A percentile compares a stretch with the other conserved stretches of the same genome.
phyloP scores from a whole-genome alignment of 192 early-diverging fungal species.

The Paraglomus occultum region DNA sequence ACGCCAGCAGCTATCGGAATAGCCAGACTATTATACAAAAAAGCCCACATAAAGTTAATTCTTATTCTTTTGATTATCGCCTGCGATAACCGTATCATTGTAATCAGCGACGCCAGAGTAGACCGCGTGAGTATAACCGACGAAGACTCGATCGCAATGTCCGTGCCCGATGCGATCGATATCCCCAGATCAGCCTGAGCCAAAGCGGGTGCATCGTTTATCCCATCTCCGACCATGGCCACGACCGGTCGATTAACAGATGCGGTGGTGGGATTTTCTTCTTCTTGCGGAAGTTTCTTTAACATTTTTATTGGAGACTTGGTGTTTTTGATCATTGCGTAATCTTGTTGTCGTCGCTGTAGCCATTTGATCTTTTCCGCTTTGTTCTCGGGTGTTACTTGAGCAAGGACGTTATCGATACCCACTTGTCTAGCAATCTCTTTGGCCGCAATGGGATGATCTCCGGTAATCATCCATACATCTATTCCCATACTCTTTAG shows the following conservation, averaged over 20 bases:
- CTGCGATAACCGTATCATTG: conserved; percentile 72
- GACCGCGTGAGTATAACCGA: conserved; percentile 79
- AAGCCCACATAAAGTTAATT: conserved; percentile 89
- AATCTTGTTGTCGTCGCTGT: conserved; percentile 30
- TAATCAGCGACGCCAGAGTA: conserved; percentile 74
- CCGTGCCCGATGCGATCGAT: conserved; percentile 85
- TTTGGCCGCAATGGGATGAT: conserved; percentile 60
- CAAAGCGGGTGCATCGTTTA: conserved; percentile 92
- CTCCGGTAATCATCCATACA: conserved; percentile 82
- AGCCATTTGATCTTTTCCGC: conserved; percentile 58
- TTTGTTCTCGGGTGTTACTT: conserved; percentile 75
- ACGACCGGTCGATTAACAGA: conserved; percentile 50
- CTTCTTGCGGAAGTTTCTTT: background rate
- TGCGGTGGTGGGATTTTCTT: background rate
- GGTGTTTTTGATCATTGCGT: background rate
- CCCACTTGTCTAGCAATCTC: conserved; percentile 65
- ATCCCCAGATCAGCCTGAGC: conserved; percentile 90
- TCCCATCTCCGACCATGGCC: conserved; percentile 94
- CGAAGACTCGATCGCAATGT: conserved; percentile 88
- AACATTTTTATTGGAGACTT: background rate
- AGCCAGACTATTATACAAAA: conserved; percentile 81
- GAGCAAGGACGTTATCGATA: conserved; percentile 60
- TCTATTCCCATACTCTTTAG: conserved; percentile 55
- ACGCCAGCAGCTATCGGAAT: conserved; percentile 91
- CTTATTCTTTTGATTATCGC: conserved; percentile 74